phyloP scores from a whole-genome alignment of 345 rosid genomes.

The Eucalyptus virginea region DNA sequence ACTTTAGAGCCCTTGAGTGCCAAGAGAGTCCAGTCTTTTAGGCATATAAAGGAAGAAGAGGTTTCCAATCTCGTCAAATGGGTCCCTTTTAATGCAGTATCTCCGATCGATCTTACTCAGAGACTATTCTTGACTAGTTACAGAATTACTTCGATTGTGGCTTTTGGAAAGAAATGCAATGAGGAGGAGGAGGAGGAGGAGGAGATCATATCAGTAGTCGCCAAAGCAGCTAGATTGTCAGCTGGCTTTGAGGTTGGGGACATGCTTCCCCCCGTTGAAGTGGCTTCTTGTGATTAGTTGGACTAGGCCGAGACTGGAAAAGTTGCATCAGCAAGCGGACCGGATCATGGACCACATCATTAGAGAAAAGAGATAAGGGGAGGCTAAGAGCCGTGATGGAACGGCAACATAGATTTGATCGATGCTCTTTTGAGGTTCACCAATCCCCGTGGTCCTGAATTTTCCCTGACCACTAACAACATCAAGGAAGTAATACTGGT shows the following conservation, averaged over 20 bases:
- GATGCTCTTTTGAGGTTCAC: slow-evolving; percentile 17
- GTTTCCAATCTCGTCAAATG: neutral
- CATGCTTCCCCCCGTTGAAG: slow-evolving; percentile 15
- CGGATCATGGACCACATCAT: slow-evolving; percentile 11
- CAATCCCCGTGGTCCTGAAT: neutral
- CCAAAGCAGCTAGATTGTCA: neutral
- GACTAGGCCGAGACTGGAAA: neutral
- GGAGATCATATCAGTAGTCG: neutral
- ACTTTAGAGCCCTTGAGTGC: neutral
- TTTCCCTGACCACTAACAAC: neutral
- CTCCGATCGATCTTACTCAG: neutral
- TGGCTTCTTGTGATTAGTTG: neutral
- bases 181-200: slow-evolving; percentile 8
- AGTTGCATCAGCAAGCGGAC: slow-evolving; percentile 1
- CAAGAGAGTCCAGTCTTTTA: slow-evolving; percentile 1
- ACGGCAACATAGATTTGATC: slow-evolving; percentile 4
- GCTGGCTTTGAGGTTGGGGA: slow-evolving; percentile 9
- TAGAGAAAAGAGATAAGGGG: slow-evolving; percentile 4
- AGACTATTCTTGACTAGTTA: neutral
- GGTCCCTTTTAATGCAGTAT: neutral
- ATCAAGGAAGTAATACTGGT: slow-evolving; percentile 22
- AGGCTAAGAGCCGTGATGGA: neutral
- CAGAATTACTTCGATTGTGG: neutral
- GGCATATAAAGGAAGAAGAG: slow-evolving; percentile 7
- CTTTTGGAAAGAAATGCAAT: slow-evolving; percentile 1